Base-by-base conservation (phyloP, 306 rosid genomes). In the Malus sieversii region DNA sequence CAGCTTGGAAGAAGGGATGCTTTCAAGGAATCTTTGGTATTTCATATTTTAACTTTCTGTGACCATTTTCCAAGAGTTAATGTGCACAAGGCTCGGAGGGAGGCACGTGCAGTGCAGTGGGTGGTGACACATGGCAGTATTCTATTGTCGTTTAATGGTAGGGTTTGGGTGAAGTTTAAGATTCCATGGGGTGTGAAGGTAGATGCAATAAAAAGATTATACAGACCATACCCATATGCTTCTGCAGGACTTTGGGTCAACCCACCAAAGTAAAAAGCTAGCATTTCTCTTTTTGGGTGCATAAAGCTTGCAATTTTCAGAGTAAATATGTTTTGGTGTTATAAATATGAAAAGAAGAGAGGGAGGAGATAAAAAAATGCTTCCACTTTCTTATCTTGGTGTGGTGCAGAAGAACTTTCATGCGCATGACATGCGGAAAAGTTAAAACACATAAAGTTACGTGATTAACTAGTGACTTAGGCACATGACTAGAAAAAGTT, bases 61-160 rank as follows among this genome's bases (percentile, higher is more conserved):
- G 10, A 61, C 51, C 70, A 81, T 55, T 79, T 84, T 71, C 58
- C 16, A 72, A 71, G 68, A 86, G 73, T 77, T 77, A 82, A 73
- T 72, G 44, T 62, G 86, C 78, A 80, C 73, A 65, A 63, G 76
- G 70, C 78, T 72, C 70, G 78, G 83, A 77, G 83, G 72, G 80
- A 88, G 84, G 85, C 93, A 93, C 96, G 90, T 89, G 98, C 88
- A 82, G 70, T 51, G 85, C 80, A 82, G 71, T 35, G 80, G 73
- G 63, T 32, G 32, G 64, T 66, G 80, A 75, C 83, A 80, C 87
- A 61, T 72, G 32, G 72, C 51, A 77, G 75, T 60, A 80, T 69
- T 70, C 79, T 76, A 81, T 88, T 90, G 97, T 91, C 98, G 91
- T 81, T 78, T 91, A 76, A 71, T 88, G 73, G 66, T 84, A 79